Base-by-base conservation (phyloP, 306 rosid genomes). In the Nissolia schottii region DNA sequence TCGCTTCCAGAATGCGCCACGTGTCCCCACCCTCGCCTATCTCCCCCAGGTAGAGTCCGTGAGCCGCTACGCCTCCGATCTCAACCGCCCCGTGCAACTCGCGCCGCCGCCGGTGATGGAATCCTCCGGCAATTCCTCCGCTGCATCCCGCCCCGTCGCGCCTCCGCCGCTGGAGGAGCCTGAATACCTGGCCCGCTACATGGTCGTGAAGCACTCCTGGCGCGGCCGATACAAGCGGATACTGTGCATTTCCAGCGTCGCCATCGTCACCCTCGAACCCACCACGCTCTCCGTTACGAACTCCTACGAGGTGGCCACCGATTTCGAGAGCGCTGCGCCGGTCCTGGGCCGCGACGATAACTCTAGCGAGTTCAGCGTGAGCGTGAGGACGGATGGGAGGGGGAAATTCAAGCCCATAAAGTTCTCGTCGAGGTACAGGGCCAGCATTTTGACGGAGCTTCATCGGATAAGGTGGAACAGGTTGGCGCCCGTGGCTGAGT, bases 151-250 rank as follows among this genome's bases (percentile, higher is more conserved):
- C 58, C 6, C 83, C 64, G 76, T 74, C 2, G 75, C 78, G 23
- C 85, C 87, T 25, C 64, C 79, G 2, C 75, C 89, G 4, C 54
- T 77, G 25, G 99, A 95, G 65, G 99, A 95, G 83, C 89, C 85
- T 0, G 99, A 95, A 87, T 95, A 95, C 83, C 63, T 95, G 75
- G 97, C 96, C 2, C 87, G 99, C 7, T 91, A 95, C 74, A 9
- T 86, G 66, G 96, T 89, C 23, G 65, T 91, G 41, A 95, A 95
- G 77, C 99, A 95, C 92, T 95, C 99, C 0, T 95, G 99, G 99
- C 96, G 97, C 2, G 99, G 99, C 49, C 97, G 99, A 16, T 95
- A 95, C 85, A 95, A 91, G 86, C 85, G 99, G 63, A 88, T 91
- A 59, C 83, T 95, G 4, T 95, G 99, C 76, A 76, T 95, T 3